Base-by-base conservation (phyloP, 2,329 filamentous ascomycete species). In the Ophiostoma triangulosporum region DNA sequence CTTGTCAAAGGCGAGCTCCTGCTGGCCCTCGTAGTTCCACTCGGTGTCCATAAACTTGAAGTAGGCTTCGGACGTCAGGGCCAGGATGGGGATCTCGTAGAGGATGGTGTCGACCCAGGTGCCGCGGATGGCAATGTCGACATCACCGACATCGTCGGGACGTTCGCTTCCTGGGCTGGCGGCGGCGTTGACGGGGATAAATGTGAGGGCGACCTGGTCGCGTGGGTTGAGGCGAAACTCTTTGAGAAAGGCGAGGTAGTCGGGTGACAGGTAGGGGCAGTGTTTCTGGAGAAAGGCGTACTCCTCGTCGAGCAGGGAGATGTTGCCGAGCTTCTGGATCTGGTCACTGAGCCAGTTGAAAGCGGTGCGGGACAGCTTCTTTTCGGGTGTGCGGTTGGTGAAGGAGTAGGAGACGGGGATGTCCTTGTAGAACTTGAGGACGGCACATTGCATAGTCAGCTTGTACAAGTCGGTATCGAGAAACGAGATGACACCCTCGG, bases 391-490 rank as follows among this genome's bases (percentile, higher is more conserved):
- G 50, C 93, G 85, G 66, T 98, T 98, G 51, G 89, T 97, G 70
- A 94, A 96, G 56, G 86, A 81, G 65, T 97, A 98, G 3, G 87
- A 89, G 55, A 97, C 93, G 45, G 83, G 78, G 62, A 81, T 72
- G 55, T 90, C 76, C 32, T 84, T 84, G 68, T 95, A 97, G 72
- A 90, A 94, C 69, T 94, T 94, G 61, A 94, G 78, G 59, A 97
- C 84, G 57, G 89, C 89, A 65, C 87, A 95, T 83, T 98, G 93
- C 93, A 98, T 98, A 20, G 93, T 98, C 69, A 98, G 71, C 70
- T 98, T 98, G 78, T 96, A 98, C 57, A 98, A 65, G 61, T 84
- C 80, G 15, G 86, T 91, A 64, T 93, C 87, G 53, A 93, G 74
- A 64, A 93, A 84, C 64, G 86, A 91, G 63, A 82, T 86, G 64